Percentiles rank a stretch among this genome's conserved stretches.
Evolutionary conservation across 1,139 yeast genomes (phyloP).

Genomic region (Magnusiomyces tetraspermus): DNA sequence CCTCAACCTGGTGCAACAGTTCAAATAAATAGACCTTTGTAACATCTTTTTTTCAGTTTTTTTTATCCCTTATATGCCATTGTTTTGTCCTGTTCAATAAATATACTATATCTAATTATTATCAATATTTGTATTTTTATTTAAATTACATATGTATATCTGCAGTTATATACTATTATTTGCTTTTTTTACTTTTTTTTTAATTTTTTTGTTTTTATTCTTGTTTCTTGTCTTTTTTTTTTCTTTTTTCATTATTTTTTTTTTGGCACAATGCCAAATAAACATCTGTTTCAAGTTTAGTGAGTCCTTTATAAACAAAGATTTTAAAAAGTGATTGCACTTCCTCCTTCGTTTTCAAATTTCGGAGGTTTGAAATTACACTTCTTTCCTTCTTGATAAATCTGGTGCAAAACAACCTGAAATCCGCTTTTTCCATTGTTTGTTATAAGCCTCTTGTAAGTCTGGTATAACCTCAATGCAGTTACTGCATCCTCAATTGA

Average conservation of each 20-base stretch:
- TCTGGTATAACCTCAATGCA: conserved; percentile 69
- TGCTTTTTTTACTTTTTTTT: neutral
- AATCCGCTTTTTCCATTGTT: conserved; percentile 43
- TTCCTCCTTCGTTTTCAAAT: neutral
- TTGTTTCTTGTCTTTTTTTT: too few relatives aligned
- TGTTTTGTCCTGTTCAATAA: too few relatives aligned
- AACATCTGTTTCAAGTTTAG: too few relatives aligned
- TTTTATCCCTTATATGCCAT: too few relatives aligned
- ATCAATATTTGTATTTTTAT: neutral
- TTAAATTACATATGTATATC: neutral
- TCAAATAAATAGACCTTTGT: neutral
- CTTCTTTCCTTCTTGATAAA: conserved; percentile 69
- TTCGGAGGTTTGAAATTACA: conserved; percentile 53
- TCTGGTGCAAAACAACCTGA: conserved; percentile 49
- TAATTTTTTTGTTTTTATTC: neutral
- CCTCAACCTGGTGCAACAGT: neutral
- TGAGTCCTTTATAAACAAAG: too few relatives aligned
- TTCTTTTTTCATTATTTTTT: too few relatives aligned
- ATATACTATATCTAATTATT: too few relatives aligned
- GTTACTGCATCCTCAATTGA: conserved; percentile 93
- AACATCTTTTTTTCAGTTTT: too few relatives aligned
- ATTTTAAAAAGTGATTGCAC: neutral
- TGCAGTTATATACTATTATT: too few relatives aligned
- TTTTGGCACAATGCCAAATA: neutral
- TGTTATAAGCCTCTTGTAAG: conserved; percentile 47